These are phyloP conservation scores for Plantago elongata DNA, from an alignment of 257 asterid genomes.

Conservation along the genomic window DNA sequence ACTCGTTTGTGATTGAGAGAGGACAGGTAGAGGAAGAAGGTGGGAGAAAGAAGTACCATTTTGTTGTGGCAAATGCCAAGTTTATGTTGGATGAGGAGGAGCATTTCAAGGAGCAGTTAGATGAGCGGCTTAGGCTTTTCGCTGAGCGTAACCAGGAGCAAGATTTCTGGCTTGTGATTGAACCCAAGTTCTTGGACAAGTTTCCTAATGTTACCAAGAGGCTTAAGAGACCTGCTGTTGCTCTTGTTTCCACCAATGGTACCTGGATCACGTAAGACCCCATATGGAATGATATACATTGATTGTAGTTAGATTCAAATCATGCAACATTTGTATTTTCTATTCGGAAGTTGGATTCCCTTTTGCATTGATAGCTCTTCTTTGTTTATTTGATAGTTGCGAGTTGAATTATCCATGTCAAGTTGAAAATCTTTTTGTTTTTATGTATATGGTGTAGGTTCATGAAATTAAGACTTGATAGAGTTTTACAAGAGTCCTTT, in stretches of 20 bases:
- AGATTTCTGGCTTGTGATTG: conserved; percentile 97
- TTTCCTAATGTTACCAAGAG: conserved; percentile 71
- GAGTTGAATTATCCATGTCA: neutral
- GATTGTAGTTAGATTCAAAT: neutral
- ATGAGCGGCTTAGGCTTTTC: conserved; percentile 60
- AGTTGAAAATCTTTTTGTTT: neutral
- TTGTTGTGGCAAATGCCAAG: conserved; percentile 88
- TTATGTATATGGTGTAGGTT: conserved; percentile 39
- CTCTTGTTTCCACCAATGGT: conserved; percentile 90
- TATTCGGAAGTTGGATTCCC: too few species aligned
- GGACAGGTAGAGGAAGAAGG: conserved; percentile 39
- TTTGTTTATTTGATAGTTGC: too few species aligned
- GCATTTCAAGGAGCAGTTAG: conserved; percentile 83
- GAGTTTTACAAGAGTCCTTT: conserved; percentile 74
- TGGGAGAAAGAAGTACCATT: conserved; percentile 58
- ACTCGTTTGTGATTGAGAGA: neutral
- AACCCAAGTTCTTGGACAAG: conserved; percentile 89
- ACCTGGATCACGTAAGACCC: conserved; percentile 83
- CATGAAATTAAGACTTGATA: conserved; percentile 84
- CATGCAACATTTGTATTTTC: too few species aligned
- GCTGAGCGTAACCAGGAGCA: conserved; percentile 63
- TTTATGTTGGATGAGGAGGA: conserved; percentile 99
- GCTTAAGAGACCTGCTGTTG: conserved; percentile 89
- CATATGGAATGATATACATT: neutral
- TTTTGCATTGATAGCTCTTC: too few species aligned